These are phyloP conservation scores for Chimonanthus salicifolius DNA, from an alignment of 164 flowering plant species.

Conservation along the genomic window DNA sequence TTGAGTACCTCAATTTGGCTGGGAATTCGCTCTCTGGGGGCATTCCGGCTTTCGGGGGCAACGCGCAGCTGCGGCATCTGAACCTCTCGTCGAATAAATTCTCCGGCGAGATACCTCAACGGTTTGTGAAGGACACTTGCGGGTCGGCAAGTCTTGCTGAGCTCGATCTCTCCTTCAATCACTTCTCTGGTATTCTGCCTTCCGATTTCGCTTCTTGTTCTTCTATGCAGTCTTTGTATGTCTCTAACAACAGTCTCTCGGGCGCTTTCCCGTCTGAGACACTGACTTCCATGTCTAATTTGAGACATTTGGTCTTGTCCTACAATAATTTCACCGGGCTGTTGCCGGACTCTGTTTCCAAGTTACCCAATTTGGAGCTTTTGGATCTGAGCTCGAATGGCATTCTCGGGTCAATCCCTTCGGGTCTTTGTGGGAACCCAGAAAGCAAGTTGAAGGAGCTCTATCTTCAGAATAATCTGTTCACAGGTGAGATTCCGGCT, in stretches of 20 bases:
- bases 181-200: constrained; percentile 60
- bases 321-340: constrained; percentile 50
- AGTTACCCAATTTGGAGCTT: constrained; percentile 45
- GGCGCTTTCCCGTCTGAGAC: constrained; percentile 58
- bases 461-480: constrained; percentile 64
- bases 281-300: constrained; percentile 37
- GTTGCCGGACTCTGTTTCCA: constrained; percentile 47
- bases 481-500: constrained; percentile 60
- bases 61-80: neutral
- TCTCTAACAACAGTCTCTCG: constrained; percentile 54
- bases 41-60: constrained; percentile 15
- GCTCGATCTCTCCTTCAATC: constrained; percentile 68
- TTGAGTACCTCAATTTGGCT: neutral
- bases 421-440: constrained; percentile 40
- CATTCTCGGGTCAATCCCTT: constrained; percentile 55
- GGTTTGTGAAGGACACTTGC: constrained; percentile 39
- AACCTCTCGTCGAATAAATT: constrained; percentile 13
- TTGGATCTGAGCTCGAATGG: constrained; percentile 83
- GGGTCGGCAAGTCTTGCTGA: constrained; percentile 26
- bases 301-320: constrained; percentile 49
- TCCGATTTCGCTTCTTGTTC: constrained; percentile 44
- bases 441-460: constrained; percentile 46
- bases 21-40: constrained; percentile 16
- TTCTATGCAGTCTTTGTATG: constrained; percentile 40
- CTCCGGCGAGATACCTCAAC: constrained; percentile 41